A percentile compares a stretch with the other conserved stretches of the same genome.
Conservation (phyloP, 306 rosid genomes). For the Benincasa hispida region DNA sequence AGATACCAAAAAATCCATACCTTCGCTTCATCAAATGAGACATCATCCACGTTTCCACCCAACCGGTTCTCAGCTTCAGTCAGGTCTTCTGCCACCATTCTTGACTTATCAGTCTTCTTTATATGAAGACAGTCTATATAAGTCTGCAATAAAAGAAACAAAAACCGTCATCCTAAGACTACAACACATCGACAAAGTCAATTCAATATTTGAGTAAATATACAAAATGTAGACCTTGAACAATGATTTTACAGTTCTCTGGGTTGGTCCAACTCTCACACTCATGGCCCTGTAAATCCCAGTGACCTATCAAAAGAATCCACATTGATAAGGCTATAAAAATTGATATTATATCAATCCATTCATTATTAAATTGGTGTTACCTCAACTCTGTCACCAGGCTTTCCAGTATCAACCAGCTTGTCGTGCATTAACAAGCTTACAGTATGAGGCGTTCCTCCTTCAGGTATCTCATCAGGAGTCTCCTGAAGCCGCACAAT, state of each 20-base stretch:
- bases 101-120: slow-evolving; percentile 77
- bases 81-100: slow-evolving; percentile 64
- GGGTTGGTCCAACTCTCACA: slow-evolving; percentile 90
- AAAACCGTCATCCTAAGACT: background rate
- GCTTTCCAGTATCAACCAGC: slow-evolving; percentile 89
- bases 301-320: slow-evolving; percentile 52
- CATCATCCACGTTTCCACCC: slow-evolving; percentile 29
- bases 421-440: slow-evolving; percentile 93
- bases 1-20: slow-evolving; percentile 20
- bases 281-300: slow-evolving; percentile 95
- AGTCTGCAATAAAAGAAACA: slow-evolving; percentile 46
- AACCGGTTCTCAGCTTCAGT: slow-evolving; percentile 35
- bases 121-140: slow-evolving; percentile 92
- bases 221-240: slow-evolving; percentile 45
- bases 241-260: slow-evolving; percentile 88
- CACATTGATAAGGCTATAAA: slow-evolving; percentile 6
- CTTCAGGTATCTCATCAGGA: slow-evolving; percentile 95
- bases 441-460: slow-evolving; percentile 97
- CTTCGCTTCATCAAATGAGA: slow-evolving; percentile 49
- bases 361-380: slow-evolving; percentile 9
- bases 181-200: background rate
- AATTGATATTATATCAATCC: background rate
- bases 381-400: slow-evolving; percentile 98
- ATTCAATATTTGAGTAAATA: background rate
- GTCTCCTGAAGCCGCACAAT: slow-evolving; percentile 97